Evolutionary conservation across 495 filamentous ascomycete genomes (phyloP).

Genomic region (Pseudoneurospora amorphoporcata): DNA sequence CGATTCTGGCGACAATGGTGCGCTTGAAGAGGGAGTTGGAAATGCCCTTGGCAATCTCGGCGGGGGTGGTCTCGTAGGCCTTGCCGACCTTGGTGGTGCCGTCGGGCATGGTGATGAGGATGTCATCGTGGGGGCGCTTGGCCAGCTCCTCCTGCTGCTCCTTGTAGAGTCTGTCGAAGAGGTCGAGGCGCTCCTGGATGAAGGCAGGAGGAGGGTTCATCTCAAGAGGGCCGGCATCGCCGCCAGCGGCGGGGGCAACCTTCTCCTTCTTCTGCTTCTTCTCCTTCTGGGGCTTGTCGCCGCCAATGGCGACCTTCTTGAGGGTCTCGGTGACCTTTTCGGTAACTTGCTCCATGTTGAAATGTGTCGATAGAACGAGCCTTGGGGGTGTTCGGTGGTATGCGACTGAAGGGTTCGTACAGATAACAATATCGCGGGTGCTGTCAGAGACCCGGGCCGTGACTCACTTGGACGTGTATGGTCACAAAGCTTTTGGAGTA

Average conservation of each 20-base stretch:
- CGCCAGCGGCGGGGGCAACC: constrained; percentile 30
- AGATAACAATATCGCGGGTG: not conserved
- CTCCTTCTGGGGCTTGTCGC: constrained; percentile 10
- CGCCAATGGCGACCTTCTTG: constrained; percentile 22
- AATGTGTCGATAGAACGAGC: not conserved
- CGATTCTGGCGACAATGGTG: constrained; percentile 71
- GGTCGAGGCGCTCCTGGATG: constrained; percentile 66
- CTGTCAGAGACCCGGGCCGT: constrained; percentile 14
- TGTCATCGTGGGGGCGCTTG: constrained; percentile 52
- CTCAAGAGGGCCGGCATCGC: constrained; percentile 37
- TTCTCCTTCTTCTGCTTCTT: constrained; percentile 29
- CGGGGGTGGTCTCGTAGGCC: constrained; percentile 63
- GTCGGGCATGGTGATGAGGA: constrained; percentile 55
- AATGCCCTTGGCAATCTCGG: constrained; percentile 53
- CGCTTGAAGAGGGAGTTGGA: constrained; percentile 62
- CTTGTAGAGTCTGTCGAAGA: constrained; percentile 84
- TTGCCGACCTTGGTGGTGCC: constrained; percentile 51
- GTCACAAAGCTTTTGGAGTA: not conserved
- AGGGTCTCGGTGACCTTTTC: constrained; percentile 25
- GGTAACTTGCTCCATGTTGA: not conserved
- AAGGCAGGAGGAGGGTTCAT: constrained; percentile 63
- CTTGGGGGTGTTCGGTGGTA: not conserved
- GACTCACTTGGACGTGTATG: constrained; percentile 13
- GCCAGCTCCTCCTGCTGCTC: constrained; percentile 65
- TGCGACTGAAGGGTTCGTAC: not conserved